Conservation (phyloP, 2,329 filamentous ascomycete species). For the Colletotrichum somersetense region DNA sequence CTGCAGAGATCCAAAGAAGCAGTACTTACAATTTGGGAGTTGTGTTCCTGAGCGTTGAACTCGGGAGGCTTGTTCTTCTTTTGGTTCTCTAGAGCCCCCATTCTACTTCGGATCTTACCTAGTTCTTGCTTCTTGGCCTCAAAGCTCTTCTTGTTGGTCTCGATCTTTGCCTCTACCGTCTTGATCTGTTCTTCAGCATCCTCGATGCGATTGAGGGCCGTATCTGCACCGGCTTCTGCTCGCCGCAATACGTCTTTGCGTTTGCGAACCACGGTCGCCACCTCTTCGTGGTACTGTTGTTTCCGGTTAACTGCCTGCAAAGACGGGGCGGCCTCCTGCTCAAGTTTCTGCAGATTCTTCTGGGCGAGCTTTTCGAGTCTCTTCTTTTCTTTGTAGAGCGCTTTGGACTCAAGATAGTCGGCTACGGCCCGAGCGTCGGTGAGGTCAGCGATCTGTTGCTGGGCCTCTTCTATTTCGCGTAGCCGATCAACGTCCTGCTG, state of each 20-base stretch:
- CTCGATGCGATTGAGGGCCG: constrained; percentile 57
- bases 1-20: neutral
- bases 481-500: constrained; percentile 87
- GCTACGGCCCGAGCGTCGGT: constrained; percentile 75
- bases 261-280: constrained; percentile 67
- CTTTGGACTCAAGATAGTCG: constrained; percentile 70
- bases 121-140: constrained; percentile 65
- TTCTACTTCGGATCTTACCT: constrained; percentile 63
- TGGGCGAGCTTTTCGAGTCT: constrained; percentile 65
- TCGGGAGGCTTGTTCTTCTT: constrained; percentile 72
- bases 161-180: constrained; percentile 56
- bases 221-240: constrained; percentile 65
- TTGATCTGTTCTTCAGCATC: constrained; percentile 44
- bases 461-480: constrained; percentile 78
- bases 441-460: constrained; percentile 74
- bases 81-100: constrained; percentile 74
- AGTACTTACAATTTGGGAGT: constrained; percentile 75
- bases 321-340: constrained; percentile 73
- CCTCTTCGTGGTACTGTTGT: constrained; percentile 70
- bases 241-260: constrained; percentile 67
- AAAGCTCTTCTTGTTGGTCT: constrained; percentile 64
- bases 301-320: constrained; percentile 78
- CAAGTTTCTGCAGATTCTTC: constrained; percentile 69
- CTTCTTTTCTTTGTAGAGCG: constrained; percentile 65
- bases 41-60: constrained; percentile 79